Evolutionary conservation across 768 basidiomycete species (phyloP), one percentile per base, ranked within the genome.

Genomic region (Heimioporus sp.): DNA sequence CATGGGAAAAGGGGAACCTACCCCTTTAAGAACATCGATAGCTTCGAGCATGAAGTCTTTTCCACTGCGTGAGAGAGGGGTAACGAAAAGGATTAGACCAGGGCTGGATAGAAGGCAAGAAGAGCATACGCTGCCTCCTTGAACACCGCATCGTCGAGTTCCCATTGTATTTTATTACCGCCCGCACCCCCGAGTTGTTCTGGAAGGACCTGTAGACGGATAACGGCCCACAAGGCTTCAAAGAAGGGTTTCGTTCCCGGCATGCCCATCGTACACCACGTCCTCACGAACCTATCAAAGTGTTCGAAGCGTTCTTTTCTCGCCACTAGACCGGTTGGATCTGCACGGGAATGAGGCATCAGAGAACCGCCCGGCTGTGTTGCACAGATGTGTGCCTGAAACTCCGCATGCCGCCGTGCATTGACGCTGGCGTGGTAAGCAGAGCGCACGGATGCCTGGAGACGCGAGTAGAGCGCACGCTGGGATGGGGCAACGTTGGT

Each of bases 1-100:
- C 48, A 50, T 42, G 51, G 24, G 45, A 62, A 54, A 59, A 12
- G 17, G 42, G 35, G 10, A 11, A 76, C 86, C 60, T 59, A 89
- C 92, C 62, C 93, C 93, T 81, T 96, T 96, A 58, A 95, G 82
- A 43, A 93, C 73, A 59, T 90, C 85, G 51, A 95, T 84, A 10
- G 90, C 91, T 71, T 95, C 92, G 46, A 90, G 76, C 92, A 94
- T 94, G 68, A 96, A 96, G 60, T 93, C 90, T 70, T 91, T 90
- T 53, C 93, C 93, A 64, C 92, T 95, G 69, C 47, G 53, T 59
- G 65, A 58, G 56, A 63, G 56, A 63, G 50, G 64, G 49, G 43
- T 62, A 24, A 55, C 55, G 55, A 24, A 16, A 56, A 52, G 48
- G 35, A 55, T 42, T 24, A 24, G 24, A 24, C 32, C 28, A 35